A percentile compares a stretch with the other conserved stretches of the same genome.
Conservation (phyloP, 1,139 yeast genomes). For the Protomyces inouyei region DNA sequence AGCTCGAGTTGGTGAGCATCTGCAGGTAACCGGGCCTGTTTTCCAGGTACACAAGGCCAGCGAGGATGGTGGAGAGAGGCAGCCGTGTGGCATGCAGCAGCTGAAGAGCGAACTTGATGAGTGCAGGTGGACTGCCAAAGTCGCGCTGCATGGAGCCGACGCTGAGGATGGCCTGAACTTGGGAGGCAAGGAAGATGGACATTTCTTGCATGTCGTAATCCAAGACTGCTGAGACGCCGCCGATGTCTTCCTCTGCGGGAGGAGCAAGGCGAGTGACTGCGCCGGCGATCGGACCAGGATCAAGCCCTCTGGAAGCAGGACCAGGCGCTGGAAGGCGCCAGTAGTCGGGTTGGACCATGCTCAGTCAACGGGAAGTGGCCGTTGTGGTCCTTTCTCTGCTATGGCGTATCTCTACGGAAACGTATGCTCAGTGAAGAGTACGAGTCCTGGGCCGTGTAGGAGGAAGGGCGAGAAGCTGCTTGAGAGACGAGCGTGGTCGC, state of each 20-base stretch:
- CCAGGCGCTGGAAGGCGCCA: neutral
- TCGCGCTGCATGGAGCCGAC: conserved; percentile 55
- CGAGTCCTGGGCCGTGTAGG: neutral
- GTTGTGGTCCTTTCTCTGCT: neutral
- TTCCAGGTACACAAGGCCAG: conserved; percentile 70
- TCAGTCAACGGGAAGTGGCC: neutral
- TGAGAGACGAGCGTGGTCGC: neutral
- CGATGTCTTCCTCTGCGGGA: conserved; percentile 39
- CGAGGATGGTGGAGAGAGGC: conserved; percentile 71
- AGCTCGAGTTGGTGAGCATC: conserved; percentile 41
- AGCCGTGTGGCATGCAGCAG: conserved; percentile 85
- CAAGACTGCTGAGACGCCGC: conserved; percentile 71
- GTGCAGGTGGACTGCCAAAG: conserved; percentile 49
- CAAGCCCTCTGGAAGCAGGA: neutral
- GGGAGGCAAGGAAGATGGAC: conserved; percentile 57
- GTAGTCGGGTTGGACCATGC: neutral
- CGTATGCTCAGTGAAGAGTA: neutral
- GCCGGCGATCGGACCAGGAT: neutral
- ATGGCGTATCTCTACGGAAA: neutral
- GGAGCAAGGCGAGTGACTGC: neutral
- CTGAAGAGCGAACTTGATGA: conserved; percentile 57
- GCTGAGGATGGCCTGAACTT: conserved; percentile 50
- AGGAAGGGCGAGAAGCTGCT: neutral
- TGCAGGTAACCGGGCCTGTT: conserved; percentile 38
- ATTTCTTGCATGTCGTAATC: conserved; percentile 73